Base-by-base conservation (phyloP, 495 filamentous ascomycete species). In the Niebla homalea region DNA sequence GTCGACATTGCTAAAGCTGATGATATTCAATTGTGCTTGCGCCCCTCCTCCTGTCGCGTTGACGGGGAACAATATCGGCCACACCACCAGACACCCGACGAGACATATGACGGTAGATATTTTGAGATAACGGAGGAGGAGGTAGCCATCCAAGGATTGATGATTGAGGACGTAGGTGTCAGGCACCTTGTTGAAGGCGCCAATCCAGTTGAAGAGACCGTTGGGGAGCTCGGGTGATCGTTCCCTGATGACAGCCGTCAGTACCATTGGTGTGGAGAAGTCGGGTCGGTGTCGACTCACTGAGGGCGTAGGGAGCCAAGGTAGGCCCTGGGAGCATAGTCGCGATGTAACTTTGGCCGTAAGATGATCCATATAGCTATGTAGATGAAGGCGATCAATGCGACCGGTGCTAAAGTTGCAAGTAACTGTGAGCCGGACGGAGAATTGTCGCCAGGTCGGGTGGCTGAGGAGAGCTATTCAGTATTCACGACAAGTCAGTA, bases 291-390 rank as follows among this genome's bases (percentile, higher is more conserved):
- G 16, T 35, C 25, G 32, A 62, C 70, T 57, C 58, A 82, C 79
- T 67, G 68, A 51, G 77, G 68, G 36, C 74, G 74, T 55, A 94
- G 62, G 50, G 72, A 81, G 25, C 87, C 84, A 35, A 98, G 67
- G 64, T 90, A 94, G 20, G 87, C 89, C 66, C 90, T 76, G 3
- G 92, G 92, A 44, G 85, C 81, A 70, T 98, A 98, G 65, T 77
- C 83, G 41, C 89, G 78, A 50, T 72, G 76, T 44, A 90, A 71
- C 41, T 70, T 82, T 52, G 68, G 73, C 25, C 92, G 80, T 50
- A 98, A 68, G 49, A 92, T 62, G 45, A 94, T 64, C 73, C 96
- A 98, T 43, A 86, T 57, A 21, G 69, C 32, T 26, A 87, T 49
- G 66, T 89, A 87, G 51, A 78, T 66, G 35, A 57, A 63, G 8